phyloP scores from a whole-genome alignment of 148 eudicot genomes.

The Agrostemma githago region DNA sequence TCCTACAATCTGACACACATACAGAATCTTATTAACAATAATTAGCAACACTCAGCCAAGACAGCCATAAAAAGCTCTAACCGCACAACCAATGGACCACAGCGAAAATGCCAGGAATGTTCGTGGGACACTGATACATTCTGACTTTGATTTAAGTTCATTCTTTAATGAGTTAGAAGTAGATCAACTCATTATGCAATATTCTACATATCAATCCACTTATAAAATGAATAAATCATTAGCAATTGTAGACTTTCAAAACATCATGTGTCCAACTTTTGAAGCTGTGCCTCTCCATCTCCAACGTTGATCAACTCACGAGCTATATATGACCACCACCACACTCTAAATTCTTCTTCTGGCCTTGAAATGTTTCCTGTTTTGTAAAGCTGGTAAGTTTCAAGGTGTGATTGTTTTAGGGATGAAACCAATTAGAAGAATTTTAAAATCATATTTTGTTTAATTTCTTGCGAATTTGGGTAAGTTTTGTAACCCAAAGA shows the following conservation, averaged over 20 bases:
- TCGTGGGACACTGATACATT: background rate
- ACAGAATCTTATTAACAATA: background rate
- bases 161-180: background rate
- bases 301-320: no score
- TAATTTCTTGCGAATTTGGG: no score
- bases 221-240: background rate
- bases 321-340: no score
- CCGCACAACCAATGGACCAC: background rate
- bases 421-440: no score
- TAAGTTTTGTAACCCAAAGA: no score
- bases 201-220: background rate
- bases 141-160: background rate
- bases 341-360: no score
- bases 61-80: background rate
- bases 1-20: conserved; percentile 70
- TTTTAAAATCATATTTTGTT: no score
- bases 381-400: no score
- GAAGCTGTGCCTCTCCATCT: no score
- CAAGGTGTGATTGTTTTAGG: no score
- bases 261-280: no score
- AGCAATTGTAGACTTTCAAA: background rate
- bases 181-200: background rate
- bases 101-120: background rate
- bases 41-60: background rate
- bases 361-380: no score